Conservation (phyloP, 768 basidiomycete species). For the Hydnomerulius pinastri region DNA sequence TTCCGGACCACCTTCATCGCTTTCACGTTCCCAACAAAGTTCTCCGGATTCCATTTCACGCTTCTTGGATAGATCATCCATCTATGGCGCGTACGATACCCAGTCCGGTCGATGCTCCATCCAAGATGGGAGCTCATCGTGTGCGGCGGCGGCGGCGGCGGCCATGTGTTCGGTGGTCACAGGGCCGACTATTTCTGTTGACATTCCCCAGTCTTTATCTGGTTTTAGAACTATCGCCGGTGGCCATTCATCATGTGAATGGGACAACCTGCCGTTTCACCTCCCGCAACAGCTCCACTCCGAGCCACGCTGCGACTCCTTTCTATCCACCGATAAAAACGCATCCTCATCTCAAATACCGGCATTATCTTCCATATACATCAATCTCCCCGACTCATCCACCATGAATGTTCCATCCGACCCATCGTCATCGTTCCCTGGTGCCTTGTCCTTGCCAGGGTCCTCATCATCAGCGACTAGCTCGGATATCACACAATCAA, state of each 20-base stretch:
- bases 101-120: conserved; percentile 8
- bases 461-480: conserved; percentile 12
- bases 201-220: conserved; percentile 23
- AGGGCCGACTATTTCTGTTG: conserved; percentile 11
- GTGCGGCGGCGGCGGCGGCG: conserved; percentile 4
- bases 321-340: conserved; percentile 15
- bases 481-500: conserved; percentile 33
- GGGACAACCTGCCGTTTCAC: conserved; percentile 23
- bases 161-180: conserved; percentile 14
- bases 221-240: conserved; percentile 22
- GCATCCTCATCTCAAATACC: not conserved
- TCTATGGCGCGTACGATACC: conserved; percentile 19
- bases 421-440: conserved; percentile 1
- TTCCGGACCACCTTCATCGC: conserved; percentile 10
- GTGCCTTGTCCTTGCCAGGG: conserved; percentile 5
- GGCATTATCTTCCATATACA: conserved; percentile 6
- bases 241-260: conserved; percentile 23
- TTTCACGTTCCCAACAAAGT: conserved; percentile 14
- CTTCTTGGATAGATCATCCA: conserved; percentile 35
- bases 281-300: conserved; percentile 20
- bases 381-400: conserved; percentile 12
- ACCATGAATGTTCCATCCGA: conserved; percentile 7
- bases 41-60: conserved; percentile 25
- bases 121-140: conserved; percentile 4
- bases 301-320: too few species aligned